phyloP scores from a whole-genome alignment of 2,329 filamentous ascomycete species.

The Calonectria montana region DNA sequence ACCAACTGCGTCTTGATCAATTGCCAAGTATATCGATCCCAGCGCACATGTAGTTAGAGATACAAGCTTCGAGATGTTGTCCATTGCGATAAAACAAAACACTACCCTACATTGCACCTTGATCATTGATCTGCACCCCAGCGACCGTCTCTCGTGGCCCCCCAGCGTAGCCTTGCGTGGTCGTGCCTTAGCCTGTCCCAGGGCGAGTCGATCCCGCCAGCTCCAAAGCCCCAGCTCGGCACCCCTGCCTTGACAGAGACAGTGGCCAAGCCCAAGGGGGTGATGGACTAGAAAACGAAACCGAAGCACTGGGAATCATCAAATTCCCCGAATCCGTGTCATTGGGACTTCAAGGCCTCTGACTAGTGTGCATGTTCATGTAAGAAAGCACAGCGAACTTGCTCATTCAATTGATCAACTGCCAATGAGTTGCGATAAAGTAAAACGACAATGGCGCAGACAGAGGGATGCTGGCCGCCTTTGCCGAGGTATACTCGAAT shows the following conservation, averaged over 20 bases:
- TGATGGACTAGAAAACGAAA: not conserved
- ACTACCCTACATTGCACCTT: conserved; percentile 10
- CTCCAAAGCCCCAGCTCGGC: conserved; percentile 1
- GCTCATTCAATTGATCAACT: not conserved
- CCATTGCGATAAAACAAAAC: not conserved
- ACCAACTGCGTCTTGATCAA: no score
- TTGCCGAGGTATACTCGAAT: conserved; percentile 1
- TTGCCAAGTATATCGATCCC: no score
- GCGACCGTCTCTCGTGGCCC: not conserved
- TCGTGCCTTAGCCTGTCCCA: conserved; percentile 3
- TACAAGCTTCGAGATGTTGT: not conserved
- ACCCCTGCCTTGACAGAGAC: conserved; percentile 6
- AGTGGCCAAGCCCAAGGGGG: conserved; percentile 3
- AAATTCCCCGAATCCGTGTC: conserved; percentile 9
- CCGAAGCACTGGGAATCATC: not conserved
- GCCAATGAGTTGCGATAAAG: not conserved
- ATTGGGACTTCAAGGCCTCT: not conserved
- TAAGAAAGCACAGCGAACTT: not conserved
- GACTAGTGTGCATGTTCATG: not conserved
- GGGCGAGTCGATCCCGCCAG: conserved; percentile 15
- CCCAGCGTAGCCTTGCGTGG: conserved; percentile 19
- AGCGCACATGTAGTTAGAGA: not conserved
- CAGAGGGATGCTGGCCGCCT: not conserved
- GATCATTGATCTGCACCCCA: conserved; percentile 9
- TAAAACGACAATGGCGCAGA: not conserved